A percentile compares a stretch with the other conserved stretches of the same genome.
phyloP scores from a whole-genome alignment of 2,329 filamentous ascomycete genomes.

The Nigrospora osmanthi region DNA sequence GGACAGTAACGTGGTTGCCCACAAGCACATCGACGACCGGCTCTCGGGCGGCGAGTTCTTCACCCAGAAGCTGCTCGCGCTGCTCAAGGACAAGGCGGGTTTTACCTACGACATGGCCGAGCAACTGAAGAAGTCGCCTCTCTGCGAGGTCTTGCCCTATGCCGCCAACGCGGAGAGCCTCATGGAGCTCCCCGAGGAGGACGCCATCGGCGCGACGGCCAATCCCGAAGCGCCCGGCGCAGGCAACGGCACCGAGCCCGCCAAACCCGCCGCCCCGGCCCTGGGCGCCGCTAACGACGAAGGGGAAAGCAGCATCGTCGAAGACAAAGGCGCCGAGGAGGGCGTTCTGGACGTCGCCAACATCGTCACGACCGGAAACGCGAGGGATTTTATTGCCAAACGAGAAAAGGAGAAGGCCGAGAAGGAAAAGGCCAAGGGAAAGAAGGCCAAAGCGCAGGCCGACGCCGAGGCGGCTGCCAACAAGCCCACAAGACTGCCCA shows the following conservation, averaged over 20 bases:
- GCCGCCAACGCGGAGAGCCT: slow-evolving; percentile 32
- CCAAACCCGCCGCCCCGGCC: slow-evolving; percentile 10
- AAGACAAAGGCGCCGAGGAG: slow-evolving; percentile 46
- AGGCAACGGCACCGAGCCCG: slow-evolving; percentile 19
- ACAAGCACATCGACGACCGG: slow-evolving; percentile 48
- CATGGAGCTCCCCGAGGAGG: slow-evolving; percentile 40
- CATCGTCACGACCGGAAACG: slow-evolving; percentile 75
- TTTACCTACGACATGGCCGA: slow-evolving; percentile 62
- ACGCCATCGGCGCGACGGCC: slow-evolving; percentile 16
- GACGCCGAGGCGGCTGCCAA: slow-evolving; percentile 44
- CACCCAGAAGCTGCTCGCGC: slow-evolving; percentile 62
- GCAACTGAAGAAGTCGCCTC: slow-evolving; percentile 58
- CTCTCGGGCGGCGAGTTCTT: slow-evolving; percentile 79
- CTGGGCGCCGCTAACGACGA: slow-evolving; percentile 21
- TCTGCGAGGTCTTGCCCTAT: slow-evolving; percentile 61
- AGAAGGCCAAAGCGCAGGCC: slow-evolving; percentile 50
- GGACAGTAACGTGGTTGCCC: slow-evolving; percentile 69
- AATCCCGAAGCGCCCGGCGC: slow-evolving; percentile 23
- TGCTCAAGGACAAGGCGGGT: slow-evolving; percentile 48
- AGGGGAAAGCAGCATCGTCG: slow-evolving; percentile 22
- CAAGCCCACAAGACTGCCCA: slow-evolving; percentile 56
- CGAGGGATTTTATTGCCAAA: slow-evolving; percentile 73
- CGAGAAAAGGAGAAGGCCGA: slow-evolving; percentile 74
- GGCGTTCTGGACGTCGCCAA: slow-evolving; percentile 78
- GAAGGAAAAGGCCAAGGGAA: slow-evolving; percentile 49